A percentile compares a stretch with the other conserved stretches of the same genome.
Conservation (phyloP, 805 yeast species). For the Ogataea pini region DNA sequence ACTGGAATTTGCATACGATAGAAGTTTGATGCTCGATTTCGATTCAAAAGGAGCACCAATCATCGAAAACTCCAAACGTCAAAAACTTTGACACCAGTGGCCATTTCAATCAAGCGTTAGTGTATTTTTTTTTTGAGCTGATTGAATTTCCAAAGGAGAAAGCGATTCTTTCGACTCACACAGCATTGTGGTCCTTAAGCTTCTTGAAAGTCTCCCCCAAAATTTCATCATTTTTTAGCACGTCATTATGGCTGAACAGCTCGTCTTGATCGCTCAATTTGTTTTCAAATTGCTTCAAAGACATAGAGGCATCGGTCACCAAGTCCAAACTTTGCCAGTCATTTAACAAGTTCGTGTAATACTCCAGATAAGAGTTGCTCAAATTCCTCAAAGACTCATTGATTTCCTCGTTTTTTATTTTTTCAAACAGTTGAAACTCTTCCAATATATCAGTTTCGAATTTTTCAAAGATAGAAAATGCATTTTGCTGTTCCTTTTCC, state of each 20-base stretch:
- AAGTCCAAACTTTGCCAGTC: constrained; percentile 58
- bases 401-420: constrained; percentile 75
- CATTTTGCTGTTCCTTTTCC: constrained; percentile 45
- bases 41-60: constrained; percentile 17
- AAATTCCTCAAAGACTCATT: constrained; percentile 68
- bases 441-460: constrained; percentile 48
- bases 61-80: constrained; percentile 12
- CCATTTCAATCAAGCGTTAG: too few species aligned
- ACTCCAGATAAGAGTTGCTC: constrained; percentile 73
- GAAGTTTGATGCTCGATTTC: constrained; percentile 29
- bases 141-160: too few species aligned
- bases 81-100: constrained; percentile 2
- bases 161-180: too few species aligned
- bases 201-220: constrained; percentile 27
- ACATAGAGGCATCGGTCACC: constrained; percentile 2
- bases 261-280: constrained; percentile 27
- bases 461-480: constrained; percentile 46
- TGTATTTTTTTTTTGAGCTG: too few species aligned
- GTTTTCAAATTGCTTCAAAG: constrained; percentile 15
- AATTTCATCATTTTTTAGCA: constrained; percentile 29
- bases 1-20: constrained; percentile 27
- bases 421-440: constrained; percentile 70
- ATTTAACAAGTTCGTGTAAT: constrained; percentile 65
- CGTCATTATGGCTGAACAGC: constrained; percentile 29
- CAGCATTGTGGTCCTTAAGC: constrained; percentile 12